Conservation (phyloP, 805 yeast species). For the Soucietia sequanensis region DNA sequence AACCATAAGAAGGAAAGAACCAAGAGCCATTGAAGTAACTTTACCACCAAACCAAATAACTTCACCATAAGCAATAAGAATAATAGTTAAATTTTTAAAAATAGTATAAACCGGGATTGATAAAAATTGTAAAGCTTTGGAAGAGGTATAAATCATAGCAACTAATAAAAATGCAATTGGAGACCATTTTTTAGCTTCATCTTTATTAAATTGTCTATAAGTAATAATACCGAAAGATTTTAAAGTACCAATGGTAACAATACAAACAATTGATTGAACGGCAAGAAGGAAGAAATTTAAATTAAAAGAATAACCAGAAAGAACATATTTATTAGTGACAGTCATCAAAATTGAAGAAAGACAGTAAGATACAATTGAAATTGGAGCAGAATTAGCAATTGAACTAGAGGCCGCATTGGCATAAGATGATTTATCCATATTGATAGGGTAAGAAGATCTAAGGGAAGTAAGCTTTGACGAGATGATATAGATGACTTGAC, state of each 20-base stretch:
- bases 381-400: slow-evolving; percentile 54
- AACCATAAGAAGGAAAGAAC: slow-evolving; percentile 89
- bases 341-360: slow-evolving; percentile 95
- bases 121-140: slow-evolving; percentile 89
- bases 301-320: slow-evolving; percentile 66
- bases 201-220: slow-evolving; percentile 79
- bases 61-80: slow-evolving; percentile 97
- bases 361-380: slow-evolving; percentile 84
- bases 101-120: slow-evolving; percentile 96
- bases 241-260: slow-evolving; percentile 66
- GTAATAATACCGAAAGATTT: slow-evolving; percentile 75
- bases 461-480: slow-evolving; percentile 10
- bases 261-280: slow-evolving; percentile 84
- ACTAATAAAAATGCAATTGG: slow-evolving; percentile 91
- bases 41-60: slow-evolving; percentile 94
- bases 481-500: slow-evolving; percentile 32
- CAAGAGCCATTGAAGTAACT: slow-evolving; percentile 83
- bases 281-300: slow-evolving; percentile 89
- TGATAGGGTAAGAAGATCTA: slow-evolving; percentile 16
- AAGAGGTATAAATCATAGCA: slow-evolving; percentile 91
- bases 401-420: slow-evolving; percentile 23
- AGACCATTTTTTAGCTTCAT: slow-evolving; percentile 93
- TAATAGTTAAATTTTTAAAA: slow-evolving; percentile 95
- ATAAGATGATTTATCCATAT: slow-evolving; percentile 34
- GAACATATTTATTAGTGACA: slow-evolving; percentile 92